Evolutionary conservation across 257 asterid genomes (phyloP), one percentile per base, ranked within the genome.

Genomic region (Plantago elongata): DNA sequence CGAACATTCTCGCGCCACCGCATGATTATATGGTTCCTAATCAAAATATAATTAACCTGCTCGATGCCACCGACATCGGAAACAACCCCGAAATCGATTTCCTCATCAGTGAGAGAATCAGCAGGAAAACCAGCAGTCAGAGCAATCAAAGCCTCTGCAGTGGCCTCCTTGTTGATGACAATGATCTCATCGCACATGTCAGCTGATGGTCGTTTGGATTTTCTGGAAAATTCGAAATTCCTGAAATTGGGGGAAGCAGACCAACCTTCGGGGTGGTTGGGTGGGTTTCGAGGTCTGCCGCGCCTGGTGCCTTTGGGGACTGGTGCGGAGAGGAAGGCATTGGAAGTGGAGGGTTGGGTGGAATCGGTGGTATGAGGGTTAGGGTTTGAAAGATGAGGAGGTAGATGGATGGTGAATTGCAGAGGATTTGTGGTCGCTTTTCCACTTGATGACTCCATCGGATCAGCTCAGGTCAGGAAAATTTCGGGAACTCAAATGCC

Each of bases 121-220:
- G 95, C 97, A 3, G 99, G 99, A 69, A 93, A 93, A 2, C 99
- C 97, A 3, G 94, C 85, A 2, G 94, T 80, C 52, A 93, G 77
- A 5, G 99, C 99, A 60, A 81, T 87, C 76, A 85, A 79, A 1
- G 99, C 99, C 79, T 93, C 97, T 2, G 89, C 72, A 0, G 96
- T 89, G 46, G 97, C 95, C 47, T 87, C 96, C 72, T 80, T 87
- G 44, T 87, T 93, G 67, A 93, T 89, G 68, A 93, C 99, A 45
- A 93, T 89, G 61, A 93, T 93, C 78, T 93, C 99, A 54, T 93
- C 98, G 0, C 80, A 82, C 54, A 78, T 72, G 68, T 82, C 95
- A 45, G 74, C 75, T 45, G 65, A 71, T 51, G 40, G 70, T 76
- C 64, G 75, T 67, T 72, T 68, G 13, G 27, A 2, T 22, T 22